Evolutionary conservation across 1,284 basidiomycete genomes (phyloP).

Genomic region (Coriolopsis trogii): DNA sequence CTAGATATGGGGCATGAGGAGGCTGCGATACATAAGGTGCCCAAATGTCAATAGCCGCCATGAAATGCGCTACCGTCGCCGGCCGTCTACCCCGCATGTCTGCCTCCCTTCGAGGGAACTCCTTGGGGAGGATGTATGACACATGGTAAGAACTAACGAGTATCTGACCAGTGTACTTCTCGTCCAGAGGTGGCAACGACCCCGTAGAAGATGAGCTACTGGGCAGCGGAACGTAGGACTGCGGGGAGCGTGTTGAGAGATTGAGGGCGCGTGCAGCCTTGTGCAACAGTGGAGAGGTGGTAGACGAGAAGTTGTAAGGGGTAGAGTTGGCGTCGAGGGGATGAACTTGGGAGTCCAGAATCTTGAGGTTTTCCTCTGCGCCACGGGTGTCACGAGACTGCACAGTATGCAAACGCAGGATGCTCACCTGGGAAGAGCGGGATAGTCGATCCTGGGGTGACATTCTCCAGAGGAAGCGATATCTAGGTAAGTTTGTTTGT

Average conservation of each 20-base stretch:
- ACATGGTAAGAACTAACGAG: constrained; percentile 76
- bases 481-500: no score
- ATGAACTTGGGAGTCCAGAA: constrained; percentile 70
- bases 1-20: constrained; percentile 70
- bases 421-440: constrained; percentile 70
- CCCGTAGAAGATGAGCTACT: constrained; percentile 42
- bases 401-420: background rate
- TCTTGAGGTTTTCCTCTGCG: constrained; percentile 76
- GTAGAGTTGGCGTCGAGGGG: constrained; percentile 69
- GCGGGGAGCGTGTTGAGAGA: constrained; percentile 59
- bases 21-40: constrained; percentile 70
- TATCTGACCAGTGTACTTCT: constrained; percentile 71
- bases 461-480: constrained; percentile 63
- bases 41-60: constrained; percentile 77
- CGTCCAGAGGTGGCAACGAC: constrained; percentile 48
- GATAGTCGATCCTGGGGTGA: constrained; percentile 65
- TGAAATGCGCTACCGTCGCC: constrained; percentile 54
- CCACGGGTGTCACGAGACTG: background rate
- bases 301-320: constrained; percentile 74
- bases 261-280: constrained; percentile 70
- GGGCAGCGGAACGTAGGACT: constrained; percentile 61
- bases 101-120: constrained; percentile 53
- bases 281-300: constrained; percentile 62
- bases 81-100: constrained; percentile 28
- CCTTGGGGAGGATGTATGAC: constrained; percentile 74